These are phyloP conservation scores for Dalbergia oliveri DNA, from an alignment of 306 rosid genomes.

Conservation along the genomic window DNA sequence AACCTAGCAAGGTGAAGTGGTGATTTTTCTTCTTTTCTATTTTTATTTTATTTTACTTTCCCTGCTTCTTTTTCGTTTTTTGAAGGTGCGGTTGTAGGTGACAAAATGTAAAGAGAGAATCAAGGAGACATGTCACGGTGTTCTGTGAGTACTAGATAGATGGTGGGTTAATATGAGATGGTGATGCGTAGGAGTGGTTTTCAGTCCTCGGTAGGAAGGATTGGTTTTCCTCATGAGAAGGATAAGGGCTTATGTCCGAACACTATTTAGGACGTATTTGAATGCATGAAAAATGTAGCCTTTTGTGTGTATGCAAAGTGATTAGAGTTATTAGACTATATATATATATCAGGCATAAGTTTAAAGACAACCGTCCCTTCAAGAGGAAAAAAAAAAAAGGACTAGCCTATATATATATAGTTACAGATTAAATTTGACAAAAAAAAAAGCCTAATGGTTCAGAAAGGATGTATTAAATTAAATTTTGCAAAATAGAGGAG, in stretches of 20 bases:
- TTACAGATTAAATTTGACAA: too few relatives aligned
- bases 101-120: slow-evolving; percentile 37
- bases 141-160: slow-evolving; percentile 1
- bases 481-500: not conserved
- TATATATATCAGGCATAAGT: not conserved
- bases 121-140: slow-evolving; percentile 40
- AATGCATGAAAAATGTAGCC: not conserved
- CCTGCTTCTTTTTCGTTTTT: not conserved
- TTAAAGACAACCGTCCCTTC: not conserved
- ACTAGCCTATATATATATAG: too few relatives aligned
- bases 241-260: slow-evolving; percentile 12
- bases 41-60: not conserved
- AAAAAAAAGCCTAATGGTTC: too few relatives aligned
- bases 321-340: not conserved
- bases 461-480: not conserved
- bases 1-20: not conserved
- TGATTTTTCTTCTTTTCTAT: not conserved
- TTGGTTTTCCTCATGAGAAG: slow-evolving; percentile 54
- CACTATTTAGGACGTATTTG: not conserved
- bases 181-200: slow-evolving; percentile 43
- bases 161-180: slow-evolving; percentile 47
- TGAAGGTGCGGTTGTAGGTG: slow-evolving; percentile 4
- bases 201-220: slow-evolving; percentile 23
- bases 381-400: too few relatives aligned
- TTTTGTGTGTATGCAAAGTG: not conserved